A percentile compares a stretch with the other conserved stretches of the same genome.
Evolutionary conservation across 192 early-diverging fungal genomes (phyloP).

Genomic region (Podila clonocystis): DNA sequence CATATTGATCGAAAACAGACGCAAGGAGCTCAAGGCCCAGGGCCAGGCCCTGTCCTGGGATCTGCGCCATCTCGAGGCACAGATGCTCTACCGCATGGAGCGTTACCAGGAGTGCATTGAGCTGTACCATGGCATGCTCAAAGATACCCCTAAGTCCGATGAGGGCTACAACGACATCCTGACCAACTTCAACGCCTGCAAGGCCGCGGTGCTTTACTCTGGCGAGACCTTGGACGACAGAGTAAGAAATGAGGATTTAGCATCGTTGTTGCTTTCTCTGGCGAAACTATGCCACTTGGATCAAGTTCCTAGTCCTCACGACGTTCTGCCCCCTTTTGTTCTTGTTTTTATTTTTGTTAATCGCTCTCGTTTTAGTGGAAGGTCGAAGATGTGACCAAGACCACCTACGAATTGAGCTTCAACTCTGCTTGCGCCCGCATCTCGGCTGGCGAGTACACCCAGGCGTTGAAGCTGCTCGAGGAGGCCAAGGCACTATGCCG

Average conservation of each 20-base stretch:
- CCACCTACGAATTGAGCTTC: constrained; percentile 73
- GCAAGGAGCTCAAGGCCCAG: constrained; percentile 13
- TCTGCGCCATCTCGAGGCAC: constrained; percentile 69
- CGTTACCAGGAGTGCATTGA: constrained; percentile 58
- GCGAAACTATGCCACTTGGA: background rate
- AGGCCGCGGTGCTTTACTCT: constrained; percentile 58
- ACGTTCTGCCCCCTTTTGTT: no score
- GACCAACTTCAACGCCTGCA: constrained; percentile 62
- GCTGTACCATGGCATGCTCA: constrained; percentile 53
- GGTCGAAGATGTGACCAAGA: constrained; percentile 34
- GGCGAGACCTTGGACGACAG: constrained; percentile 42
- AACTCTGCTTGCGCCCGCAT: constrained; percentile 71
- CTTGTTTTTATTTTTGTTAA: background rate
- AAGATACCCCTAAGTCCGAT: constrained; percentile 51
- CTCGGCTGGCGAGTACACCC: constrained; percentile 59
- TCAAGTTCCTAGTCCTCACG: no score
- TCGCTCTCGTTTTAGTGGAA: constrained; percentile 22
- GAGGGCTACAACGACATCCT: constrained; percentile 60
- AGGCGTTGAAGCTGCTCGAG: constrained; percentile 64
- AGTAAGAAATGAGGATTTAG: constrained; percentile 10
- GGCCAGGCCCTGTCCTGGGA: constrained; percentile 33
- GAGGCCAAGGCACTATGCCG: constrained; percentile 61
- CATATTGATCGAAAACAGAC: constrained; percentile 45
- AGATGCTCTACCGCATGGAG: constrained; percentile 75
- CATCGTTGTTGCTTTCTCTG: background rate